These are phyloP conservation scores for Epichloe typhina DNA, from an alignment of 2,329 filamentous ascomycete genomes.

Conservation along the genomic window DNA sequence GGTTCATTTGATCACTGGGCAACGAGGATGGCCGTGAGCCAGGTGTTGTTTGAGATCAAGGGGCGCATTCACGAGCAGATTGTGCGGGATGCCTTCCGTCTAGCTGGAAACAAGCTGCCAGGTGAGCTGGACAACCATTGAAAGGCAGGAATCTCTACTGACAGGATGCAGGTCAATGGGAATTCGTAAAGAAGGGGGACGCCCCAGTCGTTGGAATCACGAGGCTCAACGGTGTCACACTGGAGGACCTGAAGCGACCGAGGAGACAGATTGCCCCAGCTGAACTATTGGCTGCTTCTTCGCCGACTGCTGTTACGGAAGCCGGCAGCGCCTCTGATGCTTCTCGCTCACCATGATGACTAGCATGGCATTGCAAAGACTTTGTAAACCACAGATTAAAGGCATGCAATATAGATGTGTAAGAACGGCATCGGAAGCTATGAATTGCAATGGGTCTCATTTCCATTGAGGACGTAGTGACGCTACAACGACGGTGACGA, in stretches of 20 bases:
- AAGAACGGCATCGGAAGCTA: background rate
- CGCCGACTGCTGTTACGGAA: slow-evolving; percentile 20
- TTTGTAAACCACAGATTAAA: background rate
- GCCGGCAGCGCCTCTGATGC: slow-evolving; percentile 21
- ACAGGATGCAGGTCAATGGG: slow-evolving; percentile 53
- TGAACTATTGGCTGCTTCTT: slow-evolving; percentile 20
- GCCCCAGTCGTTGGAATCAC: slow-evolving; percentile 83
- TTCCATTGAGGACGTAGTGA: background rate
- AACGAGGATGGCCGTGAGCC: slow-evolving; percentile 74
- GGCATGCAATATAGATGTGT: background rate
- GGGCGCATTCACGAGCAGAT: slow-evolving; percentile 91
- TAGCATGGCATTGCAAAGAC: background rate
- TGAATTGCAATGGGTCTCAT: no score
- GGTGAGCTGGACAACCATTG: slow-evolving; percentile 38
- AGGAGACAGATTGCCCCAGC: slow-evolving; percentile 49
- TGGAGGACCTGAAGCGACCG: slow-evolving; percentile 72
- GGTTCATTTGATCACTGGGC: slow-evolving; percentile 97
- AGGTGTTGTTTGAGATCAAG: slow-evolving; percentile 84
- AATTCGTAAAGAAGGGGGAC: slow-evolving; percentile 94
- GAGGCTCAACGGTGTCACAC: slow-evolving; percentile 72
- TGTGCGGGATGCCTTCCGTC: slow-evolving; percentile 79
- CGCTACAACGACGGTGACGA: no score
- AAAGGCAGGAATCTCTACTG: slow-evolving; percentile 8
- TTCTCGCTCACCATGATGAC: slow-evolving; percentile 14
- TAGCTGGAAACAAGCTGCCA: slow-evolving; percentile 90